phyloP scores from a whole-genome alignment of 1,284 basidiomycete genomes.

The Phellinidium pouzarii region DNA sequence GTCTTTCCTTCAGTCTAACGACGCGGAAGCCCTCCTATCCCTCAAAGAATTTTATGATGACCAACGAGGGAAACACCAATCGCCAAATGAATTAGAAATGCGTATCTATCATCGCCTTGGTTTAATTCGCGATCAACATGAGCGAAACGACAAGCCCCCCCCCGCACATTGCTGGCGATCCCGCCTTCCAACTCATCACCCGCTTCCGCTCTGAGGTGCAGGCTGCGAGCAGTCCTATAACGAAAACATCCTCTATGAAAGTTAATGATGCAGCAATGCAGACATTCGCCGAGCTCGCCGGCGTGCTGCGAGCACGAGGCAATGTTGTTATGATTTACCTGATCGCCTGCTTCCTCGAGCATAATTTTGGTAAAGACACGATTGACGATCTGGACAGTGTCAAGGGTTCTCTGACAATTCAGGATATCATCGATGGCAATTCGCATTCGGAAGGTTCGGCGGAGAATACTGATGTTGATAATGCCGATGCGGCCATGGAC shows the following conservation, averaged over 20 bases:
- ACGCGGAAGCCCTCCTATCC: slow-evolving; percentile 73
- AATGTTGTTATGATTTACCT: slow-evolving; percentile 67
- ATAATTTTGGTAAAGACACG: slow-evolving; percentile 63
- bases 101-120: slow-evolving; percentile 90
- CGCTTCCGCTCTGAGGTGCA: slow-evolving; percentile 79
- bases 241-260: slow-evolving; percentile 50
- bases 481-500: slow-evolving; percentile 11
- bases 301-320: slow-evolving; percentile 48
- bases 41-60: slow-evolving; percentile 94
- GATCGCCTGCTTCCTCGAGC: slow-evolving; percentile 68
- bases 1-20: slow-evolving; percentile 5
- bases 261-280: slow-evolving; percentile 62
- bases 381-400: slow-evolving; percentile 75
- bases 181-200: slow-evolving; percentile 77
- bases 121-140: slow-evolving; percentile 81
- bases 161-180: slow-evolving; percentile 58
- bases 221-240: slow-evolving; percentile 69
- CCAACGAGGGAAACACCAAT: slow-evolving; percentile 57
- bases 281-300: slow-evolving; percentile 55
- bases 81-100: slow-evolving; percentile 90
- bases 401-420: slow-evolving; percentile 50
- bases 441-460: slow-evolving; percentile 23
- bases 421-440: slow-evolving; percentile 78
- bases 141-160: slow-evolving; percentile 82
- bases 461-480: background rate